Percentiles rank a stretch among this genome's conserved stretches.
These are phyloP conservation scores for Candida orba DNA, from an alignment of 805 yeast species.

Conservation along the genomic window DNA sequence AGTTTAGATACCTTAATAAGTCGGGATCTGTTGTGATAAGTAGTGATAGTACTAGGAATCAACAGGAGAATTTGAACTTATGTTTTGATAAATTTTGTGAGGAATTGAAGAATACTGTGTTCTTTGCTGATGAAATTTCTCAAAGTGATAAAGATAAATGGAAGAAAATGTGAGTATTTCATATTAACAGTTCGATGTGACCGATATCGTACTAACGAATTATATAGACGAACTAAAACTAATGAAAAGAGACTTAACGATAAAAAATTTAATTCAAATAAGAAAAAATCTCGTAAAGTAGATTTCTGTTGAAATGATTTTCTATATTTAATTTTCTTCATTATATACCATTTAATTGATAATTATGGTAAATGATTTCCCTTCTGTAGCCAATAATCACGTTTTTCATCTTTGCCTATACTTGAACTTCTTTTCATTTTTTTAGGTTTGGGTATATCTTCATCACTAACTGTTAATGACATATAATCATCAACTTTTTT, in stretches of 20 bases:
- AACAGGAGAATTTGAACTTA: conserved; percentile 47
- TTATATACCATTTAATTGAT: too few relatives aligned
- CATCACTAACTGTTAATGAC: conserved; percentile 24
- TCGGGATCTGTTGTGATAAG: conserved; percentile 47
- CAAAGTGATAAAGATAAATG: conserved; percentile 44
- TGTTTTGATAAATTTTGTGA: conserved; percentile 54
- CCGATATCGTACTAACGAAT: too few relatives aligned
- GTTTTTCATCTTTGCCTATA: conserved; percentile 16
- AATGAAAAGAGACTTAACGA: conserved; percentile 29
- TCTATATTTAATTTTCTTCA: too few relatives aligned
- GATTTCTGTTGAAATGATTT: not conserved
- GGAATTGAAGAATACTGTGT: conserved; percentile 41
- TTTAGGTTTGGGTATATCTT: conserved; percentile 13
- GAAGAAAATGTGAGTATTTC: conserved; percentile 30
- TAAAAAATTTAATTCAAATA: conserved; percentile 32
- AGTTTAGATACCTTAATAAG: conserved; percentile 49
- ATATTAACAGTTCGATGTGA: too few relatives aligned
- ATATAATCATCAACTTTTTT: conserved; percentile 16
- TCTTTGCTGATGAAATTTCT: conserved; percentile 41
- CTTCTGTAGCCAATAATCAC: conserved; percentile 35
- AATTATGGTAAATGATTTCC: conserved; percentile 22
- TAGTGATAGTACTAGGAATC: conserved; percentile 51
- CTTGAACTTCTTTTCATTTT: conserved; percentile 8
- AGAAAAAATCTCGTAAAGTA: conserved; percentile 29
- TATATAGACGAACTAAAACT: conserved; percentile 14